phyloP scores from a whole-genome alignment of 148 eudicot species.

The Chenopodium formosanum region DNA sequence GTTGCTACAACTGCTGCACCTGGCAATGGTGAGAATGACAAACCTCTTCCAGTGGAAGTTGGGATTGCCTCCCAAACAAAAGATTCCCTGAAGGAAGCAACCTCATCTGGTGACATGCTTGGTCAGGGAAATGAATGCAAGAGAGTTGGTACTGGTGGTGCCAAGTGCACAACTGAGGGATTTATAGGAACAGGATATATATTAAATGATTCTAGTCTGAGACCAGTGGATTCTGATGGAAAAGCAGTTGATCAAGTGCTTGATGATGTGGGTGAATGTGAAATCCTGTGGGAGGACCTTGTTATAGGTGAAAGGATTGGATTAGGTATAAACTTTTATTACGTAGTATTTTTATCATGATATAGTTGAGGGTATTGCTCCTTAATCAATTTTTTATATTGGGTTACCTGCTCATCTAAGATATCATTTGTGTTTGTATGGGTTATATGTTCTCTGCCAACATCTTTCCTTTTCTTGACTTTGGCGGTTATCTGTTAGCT shows the following conservation, averaged over 20 bases:
- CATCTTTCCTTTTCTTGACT: neutral
- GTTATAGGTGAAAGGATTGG: constrained; percentile 94
- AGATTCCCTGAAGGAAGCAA: constrained; percentile 25
- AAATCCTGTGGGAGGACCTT: constrained; percentile 95
- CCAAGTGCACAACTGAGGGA: constrained; percentile 37
- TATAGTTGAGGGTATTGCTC: neutral
- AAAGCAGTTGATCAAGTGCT: constrained; percentile 55
- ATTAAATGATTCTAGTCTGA: constrained; percentile 36
- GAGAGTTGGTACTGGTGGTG: constrained; percentile 25
- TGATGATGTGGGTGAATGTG: constrained; percentile 96
- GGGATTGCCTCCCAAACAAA: constrained; percentile 22
- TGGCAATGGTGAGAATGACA: constrained; percentile 27
- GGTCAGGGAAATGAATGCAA: constrained; percentile 31
- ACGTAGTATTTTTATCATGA: neutral
- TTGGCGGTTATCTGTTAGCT: constrained; percentile 5
- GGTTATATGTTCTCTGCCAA: neutral
- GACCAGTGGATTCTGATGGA: constrained; percentile 33
- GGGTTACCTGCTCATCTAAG: constrained; percentile 13
- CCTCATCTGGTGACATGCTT: constrained; percentile 22
- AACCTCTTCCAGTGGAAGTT: constrained; percentile 26
- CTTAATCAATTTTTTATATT: constrained; percentile 1
- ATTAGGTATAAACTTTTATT: constrained; percentile 55
- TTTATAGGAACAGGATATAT: constrained; percentile 40
- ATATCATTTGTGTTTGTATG: constrained; percentile 4
- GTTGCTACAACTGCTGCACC: constrained; percentile 26